Conservation (phyloP, 345 rosid species). For the Sonneratia alba region DNA sequence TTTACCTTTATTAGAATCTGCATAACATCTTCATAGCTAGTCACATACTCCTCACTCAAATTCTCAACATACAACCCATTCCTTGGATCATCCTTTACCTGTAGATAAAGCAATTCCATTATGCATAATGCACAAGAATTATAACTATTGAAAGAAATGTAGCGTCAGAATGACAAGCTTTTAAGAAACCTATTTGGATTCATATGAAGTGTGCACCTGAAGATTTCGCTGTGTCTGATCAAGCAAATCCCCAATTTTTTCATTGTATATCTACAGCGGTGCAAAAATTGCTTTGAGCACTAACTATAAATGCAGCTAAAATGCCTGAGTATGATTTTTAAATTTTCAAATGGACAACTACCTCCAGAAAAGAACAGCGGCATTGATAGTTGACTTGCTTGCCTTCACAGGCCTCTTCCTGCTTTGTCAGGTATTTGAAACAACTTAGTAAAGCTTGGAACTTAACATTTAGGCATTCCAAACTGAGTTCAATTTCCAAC, state of each 20-base stretch:
- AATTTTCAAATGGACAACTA: constrained; percentile 11
- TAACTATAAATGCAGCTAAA: not conserved
- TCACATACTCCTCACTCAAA: constrained; percentile 80
- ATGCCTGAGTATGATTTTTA: not conserved
- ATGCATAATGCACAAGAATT: not conserved
- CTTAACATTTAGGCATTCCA: not conserved
- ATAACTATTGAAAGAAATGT: not conserved
- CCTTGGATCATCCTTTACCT: constrained; percentile 78
- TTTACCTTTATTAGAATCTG: constrained; percentile 84
- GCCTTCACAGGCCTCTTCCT: constrained; percentile 53
- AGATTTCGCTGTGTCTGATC: constrained; percentile 91
- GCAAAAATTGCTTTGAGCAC: not conserved
- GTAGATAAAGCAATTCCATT: constrained; percentile 15
- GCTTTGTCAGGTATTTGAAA: constrained; percentile 29
- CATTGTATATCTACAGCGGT: constrained; percentile 66
- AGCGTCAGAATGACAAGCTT: not conserved
- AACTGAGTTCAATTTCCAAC: not conserved
- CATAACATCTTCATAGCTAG: constrained; percentile 67
- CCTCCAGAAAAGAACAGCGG: constrained; percentile 98
- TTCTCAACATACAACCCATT: constrained; percentile 78
- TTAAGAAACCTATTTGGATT: constrained; percentile 5
- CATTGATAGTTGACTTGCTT: constrained; percentile 81
- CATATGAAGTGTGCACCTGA: constrained; percentile 34
- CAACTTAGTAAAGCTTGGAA: not conserved
- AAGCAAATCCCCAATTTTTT: constrained; percentile 80